Base-by-base conservation (phyloP, 2,329 filamentous ascomycete species). In the Knoxdaviesia proteae region DNA sequence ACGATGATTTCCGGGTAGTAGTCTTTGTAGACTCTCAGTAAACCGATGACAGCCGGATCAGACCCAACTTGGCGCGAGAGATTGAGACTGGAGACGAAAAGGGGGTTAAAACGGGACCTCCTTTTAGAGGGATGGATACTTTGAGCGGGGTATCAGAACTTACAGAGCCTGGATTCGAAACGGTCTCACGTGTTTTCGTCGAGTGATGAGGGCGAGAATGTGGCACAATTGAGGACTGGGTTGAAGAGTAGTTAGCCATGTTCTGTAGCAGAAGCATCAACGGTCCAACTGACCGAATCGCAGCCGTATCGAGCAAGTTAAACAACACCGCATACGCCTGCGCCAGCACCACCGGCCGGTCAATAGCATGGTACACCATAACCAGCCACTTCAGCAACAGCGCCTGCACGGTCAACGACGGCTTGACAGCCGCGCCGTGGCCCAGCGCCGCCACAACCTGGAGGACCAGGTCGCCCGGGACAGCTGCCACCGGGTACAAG, bases 1-100 rank as follows among this genome's bases (percentile, higher is more conserved):
- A 88, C 70, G 46, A 92, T 83, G 43, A 92, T 83, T 55, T 93
- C 84, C 0, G 84, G 84, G 52, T 88, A 92, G 57, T 88, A 92
- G 55, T 88, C 84, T 54, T 90, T 90, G 62, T 79, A 92, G n/a
- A 88, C 74, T 44, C 80, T 72, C 41, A 92, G 62, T 11, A 93
- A 64, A 3, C 81, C 81, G 35, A 80, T 67, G 34, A 93, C 62
- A 42, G 76, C 70, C 40, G 78, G 79, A 44, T 93, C 84, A 52
- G 81, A 80, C 11, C 77, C 78, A 5, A 66, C 70, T 51, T 74
- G 70, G 38, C 73, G 60, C 3, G 71, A 69, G 34, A 77, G 55
- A 35, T 63, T 63, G 47, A 79, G 61, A 41, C 73, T 78, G 38
- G 7, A 9, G 6, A 20, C 2, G 30, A 20, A 30, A 38, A 6